Conservation (phyloP, 768 basidiomycete species). For the Rubroboletus pulcherrimus region DNA sequence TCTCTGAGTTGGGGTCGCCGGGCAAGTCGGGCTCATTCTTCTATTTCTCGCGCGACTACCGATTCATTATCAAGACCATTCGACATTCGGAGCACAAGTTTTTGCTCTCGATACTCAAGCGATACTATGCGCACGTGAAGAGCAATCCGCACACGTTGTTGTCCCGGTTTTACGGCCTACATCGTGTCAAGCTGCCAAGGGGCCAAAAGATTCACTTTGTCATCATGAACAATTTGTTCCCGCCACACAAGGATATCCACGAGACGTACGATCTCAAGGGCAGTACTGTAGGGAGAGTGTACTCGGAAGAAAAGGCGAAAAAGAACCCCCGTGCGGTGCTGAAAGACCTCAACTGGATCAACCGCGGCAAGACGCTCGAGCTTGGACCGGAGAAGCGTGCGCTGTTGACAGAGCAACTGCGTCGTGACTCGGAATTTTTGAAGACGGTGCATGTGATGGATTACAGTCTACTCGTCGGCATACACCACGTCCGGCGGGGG, state of each 20-base stretch:
- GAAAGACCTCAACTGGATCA: slow-evolving; percentile 97
- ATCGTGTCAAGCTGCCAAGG: slow-evolving; percentile 92
- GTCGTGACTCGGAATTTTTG: slow-evolving; percentile 83
- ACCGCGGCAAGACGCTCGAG: slow-evolving; percentile 69
- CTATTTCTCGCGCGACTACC: slow-evolving; percentile 97
- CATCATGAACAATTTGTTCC: slow-evolving; percentile 99
- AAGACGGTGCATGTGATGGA: slow-evolving; percentile 89
- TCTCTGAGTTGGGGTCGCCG: slow-evolving; percentile 95
- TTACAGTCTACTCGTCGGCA: slow-evolving; percentile 90
- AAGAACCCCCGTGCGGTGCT: slow-evolving; percentile 84
- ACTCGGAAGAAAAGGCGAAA: slow-evolving; percentile 74
- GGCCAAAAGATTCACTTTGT: slow-evolving; percentile 98
- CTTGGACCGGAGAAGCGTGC: slow-evolving; percentile 96
- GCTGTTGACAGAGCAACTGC: slow-evolving; percentile 84
- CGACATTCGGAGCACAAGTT: slow-evolving; percentile 93
- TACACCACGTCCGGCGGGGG: slow-evolving; percentile 87
- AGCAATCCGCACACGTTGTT: slow-evolving; percentile 91
- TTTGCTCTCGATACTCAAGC: slow-evolving; percentile 74
- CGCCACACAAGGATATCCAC: slow-evolving; percentile 94
- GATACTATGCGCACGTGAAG: slow-evolving; percentile 83
- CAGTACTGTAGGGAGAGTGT: slow-evolving; percentile 83
- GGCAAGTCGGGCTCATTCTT: slow-evolving; percentile 99
- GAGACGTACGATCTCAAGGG: slow-evolving; percentile 98
- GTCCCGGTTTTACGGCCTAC: slow-evolving; percentile 93
- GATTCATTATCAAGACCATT: slow-evolving; percentile 99